phyloP scores from a whole-genome alignment of 1,284 basidiomycete species.

The Cutaneotrichosporon cavernicola region DNA sequence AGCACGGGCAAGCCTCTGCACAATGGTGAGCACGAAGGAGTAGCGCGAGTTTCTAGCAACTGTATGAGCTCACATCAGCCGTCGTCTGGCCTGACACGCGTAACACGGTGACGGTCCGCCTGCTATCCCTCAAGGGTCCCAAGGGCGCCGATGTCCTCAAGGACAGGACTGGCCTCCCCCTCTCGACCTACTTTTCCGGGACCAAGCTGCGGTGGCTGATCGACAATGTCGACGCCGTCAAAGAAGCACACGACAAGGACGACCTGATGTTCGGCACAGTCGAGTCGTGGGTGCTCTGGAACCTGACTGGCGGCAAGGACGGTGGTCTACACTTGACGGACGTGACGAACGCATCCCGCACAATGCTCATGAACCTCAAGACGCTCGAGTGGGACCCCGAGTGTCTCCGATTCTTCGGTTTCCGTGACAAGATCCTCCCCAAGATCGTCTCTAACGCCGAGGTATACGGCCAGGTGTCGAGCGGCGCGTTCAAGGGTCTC shows the following conservation, averaged over 20 bases:
- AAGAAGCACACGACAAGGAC: conserved; percentile 75
- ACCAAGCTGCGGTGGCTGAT: conserved; percentile 97
- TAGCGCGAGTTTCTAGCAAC: not conserved
- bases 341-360: conserved; percentile 93
- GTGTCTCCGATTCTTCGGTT: conserved; percentile 82
- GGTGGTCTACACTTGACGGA: conserved; percentile 79
- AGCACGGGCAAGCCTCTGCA: conserved; percentile 83
- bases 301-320: conserved; percentile 74
- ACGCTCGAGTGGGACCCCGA: conserved; percentile 79
- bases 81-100: conserved; percentile 97
- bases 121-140: conserved; percentile 16
- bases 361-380: conserved; percentile 81
- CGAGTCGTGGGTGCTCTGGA: conserved; percentile 81
- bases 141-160: conserved; percentile 20
- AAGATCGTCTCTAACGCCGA: conserved; percentile 88
- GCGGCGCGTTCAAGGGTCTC: conserved; percentile 66
- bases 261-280: conserved; percentile 89
- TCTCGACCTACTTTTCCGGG: conserved; percentile 95
- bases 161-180: conserved; percentile 60
- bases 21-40: conserved; percentile 45
- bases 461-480: conserved; percentile 74
- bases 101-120: conserved; percentile 48
- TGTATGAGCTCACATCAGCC: conserved; percentile 52
- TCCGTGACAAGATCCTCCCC: conserved; percentile 76
- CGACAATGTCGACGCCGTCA: conserved; percentile 75